Conservation (phyloP, 2,329 filamentous ascomycete genomes). For the Ampelomyces quisqualis region DNA sequence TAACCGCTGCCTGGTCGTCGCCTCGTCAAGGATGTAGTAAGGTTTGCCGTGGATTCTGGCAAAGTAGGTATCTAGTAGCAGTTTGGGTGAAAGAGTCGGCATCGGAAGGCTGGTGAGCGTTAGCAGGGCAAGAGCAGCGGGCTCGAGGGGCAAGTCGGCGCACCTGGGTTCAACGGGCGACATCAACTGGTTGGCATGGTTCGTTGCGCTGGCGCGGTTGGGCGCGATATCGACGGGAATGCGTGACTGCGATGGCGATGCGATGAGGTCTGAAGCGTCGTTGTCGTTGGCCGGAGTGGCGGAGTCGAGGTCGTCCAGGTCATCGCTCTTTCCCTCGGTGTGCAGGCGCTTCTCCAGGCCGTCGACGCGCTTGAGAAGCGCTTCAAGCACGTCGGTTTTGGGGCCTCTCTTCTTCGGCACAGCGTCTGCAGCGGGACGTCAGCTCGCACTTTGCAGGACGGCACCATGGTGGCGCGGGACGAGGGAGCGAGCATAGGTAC, state of each 20-base stretch:
- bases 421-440: conserved; percentile 60
- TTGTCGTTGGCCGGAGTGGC: conserved; percentile 25
- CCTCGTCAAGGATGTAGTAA: conserved; percentile 78
- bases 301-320: conserved; percentile 30
- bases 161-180: conserved; percentile 44
- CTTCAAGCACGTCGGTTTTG: conserved; percentile 86
- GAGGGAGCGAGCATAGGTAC: conserved; percentile 57
- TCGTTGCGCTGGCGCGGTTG: conserved; percentile 21
- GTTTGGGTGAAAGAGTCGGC: conserved; percentile 57
- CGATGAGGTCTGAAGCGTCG: conserved; percentile 23
- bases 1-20: conserved; percentile 68
- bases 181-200: conserved; percentile 37
- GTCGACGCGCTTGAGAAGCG: conserved; percentile 79
- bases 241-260: conserved; percentile 22
- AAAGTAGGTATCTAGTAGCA: conserved; percentile 77
- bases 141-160: conserved; percentile 4
- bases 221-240: conserved; percentile 30
- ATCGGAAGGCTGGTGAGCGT: conserved; percentile 40
- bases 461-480: conserved; percentile 7
- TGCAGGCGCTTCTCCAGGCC: conserved; percentile 79
- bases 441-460: conserved; percentile 11
- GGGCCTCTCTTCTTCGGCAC: conserved; percentile 87
- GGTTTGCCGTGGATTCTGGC: conserved; percentile 76
- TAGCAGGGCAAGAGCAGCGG: conserved; percentile 14
- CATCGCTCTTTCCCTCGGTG: conserved; percentile 51